Evolutionary conservation across 805 yeast genomes (phyloP), one percentile per base, ranked within the genome.

Genomic region (Clavispora asparagi): DNA sequence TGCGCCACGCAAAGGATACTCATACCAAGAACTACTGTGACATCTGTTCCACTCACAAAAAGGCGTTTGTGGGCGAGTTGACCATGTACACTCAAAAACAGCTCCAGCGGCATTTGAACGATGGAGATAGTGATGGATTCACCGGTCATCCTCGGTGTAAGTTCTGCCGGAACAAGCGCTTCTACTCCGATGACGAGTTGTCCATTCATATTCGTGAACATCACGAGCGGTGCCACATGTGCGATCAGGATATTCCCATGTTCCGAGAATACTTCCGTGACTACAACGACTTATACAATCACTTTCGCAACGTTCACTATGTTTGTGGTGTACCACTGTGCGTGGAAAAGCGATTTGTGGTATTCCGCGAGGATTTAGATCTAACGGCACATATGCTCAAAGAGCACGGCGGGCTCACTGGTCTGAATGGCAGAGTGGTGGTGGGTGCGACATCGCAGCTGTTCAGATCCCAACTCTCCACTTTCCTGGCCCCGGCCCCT

Each of bases 151-250:
- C 98, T 0, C 69, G 74, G 51, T 94, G 99, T 72, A 78, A 78
- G 52, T 86, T 87, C 62, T 94, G 99, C 64, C 65, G 75, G 4
- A 81, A 81, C 2, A 76, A 71, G 53, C 67, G 95, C 47, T 91
- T 87, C 62, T 94, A 94, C 61, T 87, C 96, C 0, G 87, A 82
- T 35, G 97, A 92, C 61, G 98, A 91, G 61, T 72, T 90, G 56
- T 81, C 79, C 52, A 65, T 82, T 29, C 99, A 94, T 64, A 77
- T 91, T 68, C 74, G 96, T 54, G 85, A 87, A 49, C 70, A 70
- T 41, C 99, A 94, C 64, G 97, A 91, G 61, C 81, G 83, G 53
- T 94, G 99, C 63, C 87, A 83, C 56, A 82, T 94, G 29, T 94
- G 99, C 68, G 95, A 90, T 54, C 83, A 79, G 60, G 63, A 77